These are phyloP conservation scores for Selaginella tamariscina DNA, from an alignment of 75 land plant genomes.

Conservation along the genomic window DNA sequence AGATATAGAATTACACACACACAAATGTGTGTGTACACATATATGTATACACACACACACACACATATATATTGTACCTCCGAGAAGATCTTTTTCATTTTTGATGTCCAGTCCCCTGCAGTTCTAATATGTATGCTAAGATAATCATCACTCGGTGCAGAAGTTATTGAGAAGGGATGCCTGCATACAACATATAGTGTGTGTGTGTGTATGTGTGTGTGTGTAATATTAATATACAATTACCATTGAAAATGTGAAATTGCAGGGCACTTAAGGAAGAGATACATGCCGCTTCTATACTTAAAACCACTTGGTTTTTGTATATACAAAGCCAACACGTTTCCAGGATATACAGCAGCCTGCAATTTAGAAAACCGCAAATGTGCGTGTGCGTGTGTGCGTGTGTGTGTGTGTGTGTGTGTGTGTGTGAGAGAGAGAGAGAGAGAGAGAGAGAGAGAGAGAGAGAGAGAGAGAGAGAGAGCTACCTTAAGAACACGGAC, in stretches of 20 bases:
- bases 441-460: no score
- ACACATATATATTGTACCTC: no score
- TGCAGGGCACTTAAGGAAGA: constrained; percentile 1
- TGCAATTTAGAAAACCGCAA: neutral
- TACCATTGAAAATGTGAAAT: constrained; percentile 6
- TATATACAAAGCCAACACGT: constrained; percentile 5
- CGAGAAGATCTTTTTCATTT: constrained; percentile 3
- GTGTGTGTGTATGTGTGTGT: no score
- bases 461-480: no score
- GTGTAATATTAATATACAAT: no score
- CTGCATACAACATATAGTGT: neutral
- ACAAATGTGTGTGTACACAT: neutral
- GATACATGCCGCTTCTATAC: constrained; percentile 10
- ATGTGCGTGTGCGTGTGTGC: no score
- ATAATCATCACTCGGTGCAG: constrained; percentile 8
- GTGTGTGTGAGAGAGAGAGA: no score
- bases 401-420: no score
- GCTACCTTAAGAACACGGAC: neutral
- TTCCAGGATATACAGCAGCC: constrained; percentile 10
- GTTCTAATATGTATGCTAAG: constrained; percentile 7
- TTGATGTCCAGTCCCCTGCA: constrained; percentile 4
- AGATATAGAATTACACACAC: no score
- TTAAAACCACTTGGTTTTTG: neutral
- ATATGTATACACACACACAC: neutral
- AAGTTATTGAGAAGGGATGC: constrained; percentile 10